phyloP scores from a whole-genome alignment of 805 yeast genomes.

The Candida ficus region DNA sequence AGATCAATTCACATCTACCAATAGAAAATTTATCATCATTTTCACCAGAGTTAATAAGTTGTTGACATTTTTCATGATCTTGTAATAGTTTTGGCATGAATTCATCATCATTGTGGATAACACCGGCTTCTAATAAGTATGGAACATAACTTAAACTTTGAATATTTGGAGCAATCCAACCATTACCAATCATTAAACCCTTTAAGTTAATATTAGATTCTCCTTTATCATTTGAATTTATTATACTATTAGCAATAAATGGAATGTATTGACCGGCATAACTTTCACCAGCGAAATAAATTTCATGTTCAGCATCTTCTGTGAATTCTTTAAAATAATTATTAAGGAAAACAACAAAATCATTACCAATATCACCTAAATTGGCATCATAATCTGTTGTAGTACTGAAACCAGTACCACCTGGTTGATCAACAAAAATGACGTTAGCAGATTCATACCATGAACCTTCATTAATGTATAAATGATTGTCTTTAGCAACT shows the following conservation, averaged over 20 bases:
- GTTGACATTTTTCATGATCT: constrained; percentile 59
- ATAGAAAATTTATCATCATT: constrained; percentile 27
- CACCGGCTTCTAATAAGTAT: constrained; percentile 52
- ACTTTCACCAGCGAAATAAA: constrained; percentile 89
- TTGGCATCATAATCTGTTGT: constrained; percentile 51
- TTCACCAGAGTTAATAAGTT: constrained; percentile 33
- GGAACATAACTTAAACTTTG: constrained; percentile 82
- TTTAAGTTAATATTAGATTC: constrained; percentile 37
- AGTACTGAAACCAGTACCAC: constrained; percentile 86
- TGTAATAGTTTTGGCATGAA: constrained; percentile 36
- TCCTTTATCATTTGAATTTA: constrained; percentile 36
- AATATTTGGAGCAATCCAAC: constrained; percentile 86
- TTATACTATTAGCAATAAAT: constrained; percentile 64
- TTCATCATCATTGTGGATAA: constrained; percentile 41
- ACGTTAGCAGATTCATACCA: constrained; percentile 82
- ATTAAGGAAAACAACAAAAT: constrained; percentile 61
- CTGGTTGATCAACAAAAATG: constrained; percentile 89
- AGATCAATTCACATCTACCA: constrained; percentile 40
- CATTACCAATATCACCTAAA: constrained; percentile 50
- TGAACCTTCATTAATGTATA: constrained; percentile 61
- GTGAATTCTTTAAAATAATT: constrained; percentile 71
- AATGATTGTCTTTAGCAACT: constrained; percentile 38
- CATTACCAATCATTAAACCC: constrained; percentile 82
- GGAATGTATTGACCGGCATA: constrained; percentile 98
- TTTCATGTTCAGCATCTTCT: constrained; percentile 54